Percentiles rank a stretch among this genome's conserved stretches.
Evolutionary conservation across 768 basidiomycete species (phyloP).

Genomic region (Obba rivulosa): DNA sequence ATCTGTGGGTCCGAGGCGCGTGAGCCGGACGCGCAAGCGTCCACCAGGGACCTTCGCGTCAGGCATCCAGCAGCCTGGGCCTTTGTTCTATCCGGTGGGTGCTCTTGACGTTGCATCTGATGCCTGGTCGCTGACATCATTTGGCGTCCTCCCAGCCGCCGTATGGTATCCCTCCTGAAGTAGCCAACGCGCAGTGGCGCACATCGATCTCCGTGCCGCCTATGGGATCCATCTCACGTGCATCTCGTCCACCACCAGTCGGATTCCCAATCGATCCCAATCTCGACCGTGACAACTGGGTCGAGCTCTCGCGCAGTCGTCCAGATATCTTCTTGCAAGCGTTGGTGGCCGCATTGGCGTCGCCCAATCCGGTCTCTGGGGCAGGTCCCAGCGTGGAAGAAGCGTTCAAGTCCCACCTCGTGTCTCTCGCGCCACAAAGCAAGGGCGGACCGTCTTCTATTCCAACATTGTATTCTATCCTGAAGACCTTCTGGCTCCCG

Average conservation of each 20-base stretch:
- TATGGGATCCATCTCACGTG: conserved; percentile 9
- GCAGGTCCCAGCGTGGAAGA: conserved; percentile 66
- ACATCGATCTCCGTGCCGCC: conserved; percentile 19
- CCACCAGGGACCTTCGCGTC: conserved; percentile 28
- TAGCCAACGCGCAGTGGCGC: conserved; percentile 13
- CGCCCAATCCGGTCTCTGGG: conserved; percentile 57
- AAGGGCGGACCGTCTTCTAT: conserved; percentile 46
- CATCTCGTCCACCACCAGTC: conserved; percentile 1
- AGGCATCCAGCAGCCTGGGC: conserved; percentile 6
- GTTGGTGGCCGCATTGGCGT: conserved; percentile 52
- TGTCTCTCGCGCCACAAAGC: conserved; percentile 48
- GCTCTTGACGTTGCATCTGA: not conserved
- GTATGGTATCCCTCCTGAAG: conserved; percentile 4
- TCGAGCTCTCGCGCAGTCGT: conserved; percentile 48
- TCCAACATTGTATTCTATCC: conserved; percentile 67
- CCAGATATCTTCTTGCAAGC: conserved; percentile 52
- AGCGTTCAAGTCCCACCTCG: conserved; percentile 73
- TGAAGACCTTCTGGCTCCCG: conserved; percentile 83
- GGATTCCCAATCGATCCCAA: conserved; percentile 43
- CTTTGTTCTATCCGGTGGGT: conserved; percentile 11
- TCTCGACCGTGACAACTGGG: conserved; percentile 60
- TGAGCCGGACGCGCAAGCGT: conserved; percentile 35
- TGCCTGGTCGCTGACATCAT: not conserved
- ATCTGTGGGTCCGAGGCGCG: conserved; percentile 45
- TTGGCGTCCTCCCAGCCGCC: not conserved